phyloP scores from a whole-genome alignment of 1,284 basidiomycete genomes.

The Heliocybe sulcata region DNA sequence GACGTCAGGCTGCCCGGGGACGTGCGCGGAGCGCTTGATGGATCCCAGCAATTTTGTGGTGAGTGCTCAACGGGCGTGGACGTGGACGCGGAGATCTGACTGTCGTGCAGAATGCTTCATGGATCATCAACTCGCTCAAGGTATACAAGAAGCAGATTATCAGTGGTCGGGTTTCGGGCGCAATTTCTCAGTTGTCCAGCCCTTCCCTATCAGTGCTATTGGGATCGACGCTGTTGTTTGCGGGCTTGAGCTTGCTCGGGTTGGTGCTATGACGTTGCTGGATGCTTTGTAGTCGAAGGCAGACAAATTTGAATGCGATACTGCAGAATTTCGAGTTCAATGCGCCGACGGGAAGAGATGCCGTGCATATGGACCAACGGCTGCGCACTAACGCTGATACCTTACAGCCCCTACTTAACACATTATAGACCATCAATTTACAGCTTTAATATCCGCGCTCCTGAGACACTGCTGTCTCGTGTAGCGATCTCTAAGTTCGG shows the following conservation, averaged over 20 bases:
- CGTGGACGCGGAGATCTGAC: conserved; percentile 1
- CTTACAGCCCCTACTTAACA: too few species aligned
- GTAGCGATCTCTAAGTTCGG: conserved; percentile 18
- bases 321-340: too few species aligned
- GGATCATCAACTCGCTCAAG: conserved; percentile 49
- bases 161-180: conserved; percentile 11
- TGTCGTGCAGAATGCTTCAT: conserved; percentile 42
- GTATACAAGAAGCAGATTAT: conserved; percentile 41
- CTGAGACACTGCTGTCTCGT: neutral
- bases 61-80: conserved; percentile 15
- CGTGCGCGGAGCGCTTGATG: conserved; percentile 55
- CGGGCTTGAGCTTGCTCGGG: neutral
- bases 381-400: too few species aligned
- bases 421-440: too few species aligned
- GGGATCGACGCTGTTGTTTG: neutral
- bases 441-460: neutral
- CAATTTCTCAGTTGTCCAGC: neutral
- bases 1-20: conserved; percentile 67
- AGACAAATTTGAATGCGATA: too few species aligned
- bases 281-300: too few species aligned
- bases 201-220: neutral
- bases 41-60: conserved; percentile 66
- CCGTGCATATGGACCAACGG: too few species aligned
- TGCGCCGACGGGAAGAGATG: too few species aligned
- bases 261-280: too few species aligned